A percentile compares a stretch with the other conserved stretches of the same genome.
These are phyloP conservation scores for Candida labiduridarum DNA, from an alignment of 1,139 yeast genomes.

Conservation along the genomic window DNA sequence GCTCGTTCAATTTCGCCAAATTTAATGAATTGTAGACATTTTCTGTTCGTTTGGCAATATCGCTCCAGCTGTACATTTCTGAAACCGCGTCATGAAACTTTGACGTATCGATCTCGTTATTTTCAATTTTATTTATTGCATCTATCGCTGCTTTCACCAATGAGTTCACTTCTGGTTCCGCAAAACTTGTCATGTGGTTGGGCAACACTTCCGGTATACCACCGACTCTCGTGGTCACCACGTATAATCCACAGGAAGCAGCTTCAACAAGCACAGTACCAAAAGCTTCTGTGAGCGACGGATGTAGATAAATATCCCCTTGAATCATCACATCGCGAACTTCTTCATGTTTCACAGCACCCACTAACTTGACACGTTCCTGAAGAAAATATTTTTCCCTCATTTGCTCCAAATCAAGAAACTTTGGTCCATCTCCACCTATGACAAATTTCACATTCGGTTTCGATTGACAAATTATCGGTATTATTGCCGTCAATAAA, in stretches of 20 bases:
- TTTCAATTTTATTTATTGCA: slow-evolving; percentile 62
- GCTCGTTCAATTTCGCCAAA: slow-evolving; percentile 43
- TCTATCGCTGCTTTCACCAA: slow-evolving; percentile 66
- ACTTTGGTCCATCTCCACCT: slow-evolving; percentile 98
- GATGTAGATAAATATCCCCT: slow-evolving; percentile 93
- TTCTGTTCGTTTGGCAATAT: slow-evolving; percentile 86
- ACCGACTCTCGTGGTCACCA: slow-evolving; percentile 95
- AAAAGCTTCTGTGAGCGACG: slow-evolving; percentile 95
- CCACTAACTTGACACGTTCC: slow-evolving; percentile 83
- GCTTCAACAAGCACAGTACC: slow-evolving; percentile 98
- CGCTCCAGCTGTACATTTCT: slow-evolving; percentile 89
- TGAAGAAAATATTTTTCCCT: slow-evolving; percentile 84
- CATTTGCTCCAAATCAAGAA: slow-evolving; percentile 92
- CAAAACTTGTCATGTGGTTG: slow-evolving; percentile 88
- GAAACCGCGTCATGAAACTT: slow-evolving; percentile 77
- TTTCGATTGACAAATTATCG: slow-evolving; percentile 69
- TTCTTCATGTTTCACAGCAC: slow-evolving; percentile 88
- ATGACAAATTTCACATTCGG: slow-evolving; percentile 74
- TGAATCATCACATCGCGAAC: slow-evolving; percentile 91
- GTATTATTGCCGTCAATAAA: slow-evolving; percentile 80
- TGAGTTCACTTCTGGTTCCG: slow-evolving; percentile 81
- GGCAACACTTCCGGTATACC: slow-evolving; percentile 98
- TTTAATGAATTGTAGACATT: slow-evolving; percentile 69
- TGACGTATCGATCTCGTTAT: slow-evolving; percentile 67
- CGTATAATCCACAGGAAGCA: slow-evolving; percentile 91